A percentile compares a stretch with the other conserved stretches of the same genome.
phyloP scores from a whole-genome alignment of 805 yeast species.

The Candida xiaguanensis region DNA sequence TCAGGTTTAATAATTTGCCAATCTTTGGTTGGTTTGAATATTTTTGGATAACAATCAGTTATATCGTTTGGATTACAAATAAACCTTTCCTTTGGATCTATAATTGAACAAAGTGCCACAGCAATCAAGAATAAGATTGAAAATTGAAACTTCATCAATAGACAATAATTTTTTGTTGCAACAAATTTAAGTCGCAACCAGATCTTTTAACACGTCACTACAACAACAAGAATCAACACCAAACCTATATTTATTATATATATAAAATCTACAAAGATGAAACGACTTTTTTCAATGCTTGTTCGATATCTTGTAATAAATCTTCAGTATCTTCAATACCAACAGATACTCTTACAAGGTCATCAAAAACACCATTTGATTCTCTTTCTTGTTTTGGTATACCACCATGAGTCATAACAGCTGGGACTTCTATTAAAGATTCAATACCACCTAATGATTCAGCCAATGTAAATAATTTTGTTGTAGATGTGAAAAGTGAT shows the following conservation, averaged over 20 bases:
- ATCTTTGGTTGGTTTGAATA: slow-evolving; percentile 59
- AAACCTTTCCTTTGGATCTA: neutral
- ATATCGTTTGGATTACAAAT: slow-evolving; percentile 22
- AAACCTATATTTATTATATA: neutral
- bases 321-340: slow-evolving; percentile 86
- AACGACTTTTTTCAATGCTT: slow-evolving; percentile 46
- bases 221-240: no score
- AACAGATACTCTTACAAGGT: slow-evolving; percentile 75
- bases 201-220: neutral
- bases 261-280: neutral
- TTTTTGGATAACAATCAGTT: slow-evolving; percentile 40
- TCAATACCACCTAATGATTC: slow-evolving; percentile 92
- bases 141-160: neutral
- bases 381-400: slow-evolving; percentile 77
- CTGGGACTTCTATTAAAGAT: slow-evolving; percentile 82
- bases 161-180: neutral
- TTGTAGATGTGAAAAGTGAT: slow-evolving; percentile 63
- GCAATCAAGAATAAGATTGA: neutral
- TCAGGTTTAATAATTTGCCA: slow-evolving; percentile 71
- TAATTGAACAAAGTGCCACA: neutral
- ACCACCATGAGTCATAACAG: slow-evolving; percentile 90
- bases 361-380: slow-evolving; percentile 75
- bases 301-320: slow-evolving; percentile 64
- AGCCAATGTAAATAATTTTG: slow-evolving; percentile 78
- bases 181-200: neutral